Evolutionary conservation across 2,329 filamentous ascomycete genomes (phyloP), one percentile per base, ranked within the genome.

Genomic region (Samsoniella hepiali): DNA sequence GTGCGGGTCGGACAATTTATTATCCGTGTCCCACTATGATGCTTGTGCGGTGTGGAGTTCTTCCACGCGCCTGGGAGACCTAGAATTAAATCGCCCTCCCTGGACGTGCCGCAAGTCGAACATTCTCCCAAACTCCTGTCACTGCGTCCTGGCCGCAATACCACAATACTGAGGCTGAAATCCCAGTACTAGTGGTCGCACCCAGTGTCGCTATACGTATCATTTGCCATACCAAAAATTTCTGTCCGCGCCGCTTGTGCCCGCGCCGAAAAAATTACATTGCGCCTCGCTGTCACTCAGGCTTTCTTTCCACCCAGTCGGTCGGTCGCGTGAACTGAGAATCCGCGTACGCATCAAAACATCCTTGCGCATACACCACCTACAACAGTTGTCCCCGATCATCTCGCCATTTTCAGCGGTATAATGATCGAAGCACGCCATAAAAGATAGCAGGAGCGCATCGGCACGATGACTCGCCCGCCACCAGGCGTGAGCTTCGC

Each of bases 401-500:
- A 56, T 53, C 34, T 44, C 44, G 11, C 27, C 11, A 8, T n/a
- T 67, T 69, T 73, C 74, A 75, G 74, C 78, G 78, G 79, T 79
- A 85, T 80, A 81, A 86, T 84, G 84, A 81, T 81, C 73, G 79
- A 78, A 79, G 77, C 77, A 78, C 79, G 79, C 79, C 74, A 76
- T 78, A 74, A 78, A 75, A 77, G 78, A 79, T 81, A 81, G 77
- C 79, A 78, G 76, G 77, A 76, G 76, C 76, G 74, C 75, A 77
- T 76, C 74, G 74, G 78, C 82, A 88, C 80, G 80, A 91, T 91
- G 89, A 91, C 91, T 87, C 91, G 90, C 82, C 86, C 88, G 75
- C 83, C 88, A 72, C 82, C 84, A 66, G 81, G 82, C 77, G 88
- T 89, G 81, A 88, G 88, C 80, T 93, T 93, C 83, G 90, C 89